Conservation (phyloP, 1,284 basidiomycete genomes). For the Cryptococcus depauperatus region DNA sequence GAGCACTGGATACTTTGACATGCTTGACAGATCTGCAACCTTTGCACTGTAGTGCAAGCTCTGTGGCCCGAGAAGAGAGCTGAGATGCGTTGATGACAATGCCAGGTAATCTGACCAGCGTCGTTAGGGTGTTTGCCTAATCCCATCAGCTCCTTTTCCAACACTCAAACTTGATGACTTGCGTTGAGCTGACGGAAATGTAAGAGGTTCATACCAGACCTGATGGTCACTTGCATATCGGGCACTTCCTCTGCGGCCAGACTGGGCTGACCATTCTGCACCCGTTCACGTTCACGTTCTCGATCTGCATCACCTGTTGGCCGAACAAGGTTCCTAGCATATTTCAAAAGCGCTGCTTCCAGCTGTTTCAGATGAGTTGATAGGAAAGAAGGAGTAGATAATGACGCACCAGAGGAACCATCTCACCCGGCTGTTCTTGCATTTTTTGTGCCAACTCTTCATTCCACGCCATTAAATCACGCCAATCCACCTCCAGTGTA, state of each 20-base stretch:
- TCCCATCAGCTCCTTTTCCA: constrained; percentile 6
- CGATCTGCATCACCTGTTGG: constrained; percentile 52
- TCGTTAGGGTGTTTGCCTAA: constrained; percentile 83
- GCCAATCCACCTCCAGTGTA: constrained; percentile 84
- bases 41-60: constrained; percentile 86
- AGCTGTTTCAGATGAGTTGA: constrained; percentile 54
- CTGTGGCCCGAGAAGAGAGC: constrained; percentile 84
- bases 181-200: constrained; percentile 87
- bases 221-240: constrained; percentile 80
- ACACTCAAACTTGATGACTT: constrained; percentile 16
- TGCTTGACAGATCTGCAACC: constrained; percentile 76
- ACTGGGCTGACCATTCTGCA: constrained; percentile 50
- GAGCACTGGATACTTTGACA: constrained; percentile 69
- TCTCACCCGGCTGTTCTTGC: constrained; percentile 80
- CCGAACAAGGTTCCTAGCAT: constrained; percentile 70
- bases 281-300: constrained; percentile 5
- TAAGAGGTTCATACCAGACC: constrained; percentile 80
- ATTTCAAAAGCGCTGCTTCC: constrained; percentile 74
- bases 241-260: constrained; percentile 58
- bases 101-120: constrained; percentile 90
- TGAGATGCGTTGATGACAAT: constrained; percentile 97
- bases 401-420: constrained; percentile 72
- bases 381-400: neutral
- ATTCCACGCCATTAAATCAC: constrained; percentile 83
- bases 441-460: constrained; percentile 87